phyloP scores from a whole-genome alignment of 139 green algal species.

The Haematococcus lacustris region DNA sequence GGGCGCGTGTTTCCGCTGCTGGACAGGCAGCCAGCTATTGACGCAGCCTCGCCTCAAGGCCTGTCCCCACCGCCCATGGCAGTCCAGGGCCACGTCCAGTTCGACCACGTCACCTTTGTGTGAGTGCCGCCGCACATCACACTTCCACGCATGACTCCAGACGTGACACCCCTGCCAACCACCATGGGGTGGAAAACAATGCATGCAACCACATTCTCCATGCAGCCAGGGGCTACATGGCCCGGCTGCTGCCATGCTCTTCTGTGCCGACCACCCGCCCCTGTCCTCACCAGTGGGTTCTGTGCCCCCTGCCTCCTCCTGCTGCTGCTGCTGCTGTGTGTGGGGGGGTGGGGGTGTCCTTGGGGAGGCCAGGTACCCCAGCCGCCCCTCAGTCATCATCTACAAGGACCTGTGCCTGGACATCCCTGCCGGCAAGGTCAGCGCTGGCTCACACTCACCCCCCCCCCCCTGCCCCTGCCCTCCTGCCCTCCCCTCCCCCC shows the following conservation, averaged over 20 bases:
- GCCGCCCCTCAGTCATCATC: conserved; percentile 29
- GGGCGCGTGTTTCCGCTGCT: conserved; percentile 68
- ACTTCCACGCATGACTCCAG: background rate
- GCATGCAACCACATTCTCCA: no score
- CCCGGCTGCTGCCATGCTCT: no score
- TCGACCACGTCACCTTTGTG: conserved; percentile 5
- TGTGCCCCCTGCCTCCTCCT: background rate
- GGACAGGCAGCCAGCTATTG: conserved; percentile 64
- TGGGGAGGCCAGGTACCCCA: conserved; percentile 42
- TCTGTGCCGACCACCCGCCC: no score
- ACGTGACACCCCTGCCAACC: background rate
- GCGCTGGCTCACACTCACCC: no score
- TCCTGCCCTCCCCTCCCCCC: no score
- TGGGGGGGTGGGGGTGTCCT: background rate
- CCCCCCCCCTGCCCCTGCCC: no score
- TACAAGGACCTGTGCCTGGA: conserved; percentile 54
- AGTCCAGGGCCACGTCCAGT: conserved; percentile 13
- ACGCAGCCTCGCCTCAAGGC: conserved; percentile 25
- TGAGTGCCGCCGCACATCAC: background rate
- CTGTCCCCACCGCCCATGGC: background rate
- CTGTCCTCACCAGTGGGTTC: no score
- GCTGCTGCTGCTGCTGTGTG: background rate
- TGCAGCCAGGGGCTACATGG: no score
- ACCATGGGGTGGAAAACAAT: background rate
- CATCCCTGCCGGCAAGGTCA: conserved; percentile 21